A percentile compares a stretch with the other conserved stretches of the same genome.
Evolutionary conservation across 495 filamentous ascomycete genomes (phyloP).

Genomic region (Penicillium manginii): DNA sequence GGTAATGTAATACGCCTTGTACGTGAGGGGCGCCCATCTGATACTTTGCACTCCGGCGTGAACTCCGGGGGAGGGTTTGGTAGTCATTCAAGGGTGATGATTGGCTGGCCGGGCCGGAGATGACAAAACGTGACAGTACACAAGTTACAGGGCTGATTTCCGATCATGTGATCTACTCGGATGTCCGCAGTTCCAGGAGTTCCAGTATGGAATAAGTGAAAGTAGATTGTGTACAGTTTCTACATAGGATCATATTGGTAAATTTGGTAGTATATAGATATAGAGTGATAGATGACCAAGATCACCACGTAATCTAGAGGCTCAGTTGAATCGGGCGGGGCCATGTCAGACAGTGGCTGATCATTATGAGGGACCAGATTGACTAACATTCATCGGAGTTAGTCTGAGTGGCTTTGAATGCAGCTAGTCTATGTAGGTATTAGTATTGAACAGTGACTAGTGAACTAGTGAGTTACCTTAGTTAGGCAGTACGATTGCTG

Average conservation of each 20-base stretch:
- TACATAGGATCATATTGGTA: too few species aligned
- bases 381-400: background rate
- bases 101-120: slow-evolving; percentile 6
- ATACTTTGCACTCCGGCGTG: background rate
- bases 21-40: background rate
- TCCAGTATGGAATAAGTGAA: background rate
- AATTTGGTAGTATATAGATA: too few species aligned
- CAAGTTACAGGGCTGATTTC: slow-evolving; percentile 2
- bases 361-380: background rate
- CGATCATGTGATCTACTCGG: slow-evolving; percentile 11
- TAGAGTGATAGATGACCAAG: too few species aligned
- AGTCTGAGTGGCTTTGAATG: background rate
- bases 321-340: background rate
- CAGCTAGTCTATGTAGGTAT: too few species aligned
- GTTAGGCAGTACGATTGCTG: too few species aligned
- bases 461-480: too few species aligned
- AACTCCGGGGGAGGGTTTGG: background rate
- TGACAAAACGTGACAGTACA: slow-evolving; percentile 22
- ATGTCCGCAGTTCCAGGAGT: background rate
- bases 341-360: background rate
- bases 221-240: too few species aligned
- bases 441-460: too few species aligned
- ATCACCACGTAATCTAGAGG: too few species aligned
- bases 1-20: slow-evolving; percentile 28
- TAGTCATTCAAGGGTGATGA: background rate